Conservation (phyloP, 805 yeast genomes). For the Blastobotrys attinorum region DNA sequence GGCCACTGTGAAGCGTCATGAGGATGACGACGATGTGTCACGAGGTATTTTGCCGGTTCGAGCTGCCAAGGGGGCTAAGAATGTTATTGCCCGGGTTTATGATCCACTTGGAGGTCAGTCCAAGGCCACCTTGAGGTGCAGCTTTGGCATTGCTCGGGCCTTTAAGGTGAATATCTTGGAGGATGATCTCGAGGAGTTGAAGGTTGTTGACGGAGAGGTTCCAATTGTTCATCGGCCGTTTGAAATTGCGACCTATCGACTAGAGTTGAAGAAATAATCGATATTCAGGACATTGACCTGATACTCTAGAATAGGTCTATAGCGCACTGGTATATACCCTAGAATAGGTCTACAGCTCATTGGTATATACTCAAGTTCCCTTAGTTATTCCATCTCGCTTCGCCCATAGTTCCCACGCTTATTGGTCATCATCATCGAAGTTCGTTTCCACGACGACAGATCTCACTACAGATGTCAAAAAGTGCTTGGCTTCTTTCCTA, state of each 20-base stretch:
- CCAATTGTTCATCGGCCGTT: constrained; percentile 57
- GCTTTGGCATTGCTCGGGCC: constrained; percentile 32
- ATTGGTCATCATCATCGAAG: too few species aligned
- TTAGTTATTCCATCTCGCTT: too few species aligned
- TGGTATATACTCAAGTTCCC: too few species aligned
- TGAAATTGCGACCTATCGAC: constrained; percentile 62
- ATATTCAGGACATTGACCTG: not conserved
- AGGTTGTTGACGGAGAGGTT: constrained; percentile 26
- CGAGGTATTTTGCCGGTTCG: constrained; percentile 35
- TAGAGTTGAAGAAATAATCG: constrained; percentile 25
- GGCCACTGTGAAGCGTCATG: constrained; percentile 79
- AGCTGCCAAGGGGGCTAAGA: constrained; percentile 37
- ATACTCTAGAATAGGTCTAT: too few species aligned
- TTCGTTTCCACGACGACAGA: too few species aligned
- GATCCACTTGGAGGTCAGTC: constrained; percentile 83
- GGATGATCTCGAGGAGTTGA: constrained; percentile 31
- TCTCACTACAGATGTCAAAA: too few species aligned
- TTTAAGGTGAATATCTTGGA: constrained; percentile 38
- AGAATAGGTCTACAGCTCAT: too few species aligned
- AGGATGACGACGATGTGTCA: constrained; percentile 53
- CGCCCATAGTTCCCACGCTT: too few species aligned
- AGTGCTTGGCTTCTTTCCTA: too few species aligned
- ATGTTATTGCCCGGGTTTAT: constrained; percentile 66
- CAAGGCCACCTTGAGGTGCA: constrained; percentile 38
- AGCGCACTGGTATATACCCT: too few species aligned